Evolutionary conservation across 495 filamentous ascomycete genomes (phyloP).

Genomic region (Xylaria bambusicola): DNA sequence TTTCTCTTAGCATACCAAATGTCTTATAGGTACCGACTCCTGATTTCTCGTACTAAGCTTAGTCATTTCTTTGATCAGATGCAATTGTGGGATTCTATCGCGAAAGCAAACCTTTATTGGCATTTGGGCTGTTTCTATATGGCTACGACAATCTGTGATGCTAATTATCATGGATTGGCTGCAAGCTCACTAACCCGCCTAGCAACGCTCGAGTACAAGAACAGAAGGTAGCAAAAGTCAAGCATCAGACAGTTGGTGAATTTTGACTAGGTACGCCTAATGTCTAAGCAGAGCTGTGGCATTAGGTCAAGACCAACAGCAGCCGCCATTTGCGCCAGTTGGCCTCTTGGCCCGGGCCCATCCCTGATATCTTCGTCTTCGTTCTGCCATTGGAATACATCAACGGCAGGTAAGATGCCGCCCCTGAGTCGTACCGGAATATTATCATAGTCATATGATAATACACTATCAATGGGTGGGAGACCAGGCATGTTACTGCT

Average conservation of each 20-base stretch:
- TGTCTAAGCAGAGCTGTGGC: slow-evolving; percentile 52
- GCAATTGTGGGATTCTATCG: not conserved
- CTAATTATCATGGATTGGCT: not conserved
- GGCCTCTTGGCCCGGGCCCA: slow-evolving; percentile 50
- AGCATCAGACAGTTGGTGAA: not conserved
- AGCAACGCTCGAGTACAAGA: not conserved
- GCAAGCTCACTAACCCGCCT: too few relatives aligned
- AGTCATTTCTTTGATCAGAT: not conserved
- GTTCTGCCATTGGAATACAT: slow-evolving; percentile 68
- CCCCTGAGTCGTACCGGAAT: slow-evolving; percentile 37
- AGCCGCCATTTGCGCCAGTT: slow-evolving; percentile 76
- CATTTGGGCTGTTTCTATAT: not conserved
- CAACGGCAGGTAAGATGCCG: slow-evolving; percentile 43
- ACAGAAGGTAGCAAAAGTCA: not conserved
- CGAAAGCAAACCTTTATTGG: not conserved
- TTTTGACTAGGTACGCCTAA: slow-evolving; percentile 1
- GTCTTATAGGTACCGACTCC: too few relatives aligned
- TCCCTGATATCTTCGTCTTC: slow-evolving; percentile 44
- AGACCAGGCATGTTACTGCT: slow-evolving; percentile 75
- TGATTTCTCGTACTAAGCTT: too few relatives aligned
- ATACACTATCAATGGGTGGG: slow-evolving; percentile 64
- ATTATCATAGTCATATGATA: slow-evolving; percentile 62
- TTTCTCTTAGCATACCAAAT: too few relatives aligned
- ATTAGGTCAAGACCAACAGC: slow-evolving; percentile 70
- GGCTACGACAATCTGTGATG: not conserved